Conservation (phyloP, 2,329 filamentous ascomycete species). For the Beauveria scarabaeidicola region DNA sequence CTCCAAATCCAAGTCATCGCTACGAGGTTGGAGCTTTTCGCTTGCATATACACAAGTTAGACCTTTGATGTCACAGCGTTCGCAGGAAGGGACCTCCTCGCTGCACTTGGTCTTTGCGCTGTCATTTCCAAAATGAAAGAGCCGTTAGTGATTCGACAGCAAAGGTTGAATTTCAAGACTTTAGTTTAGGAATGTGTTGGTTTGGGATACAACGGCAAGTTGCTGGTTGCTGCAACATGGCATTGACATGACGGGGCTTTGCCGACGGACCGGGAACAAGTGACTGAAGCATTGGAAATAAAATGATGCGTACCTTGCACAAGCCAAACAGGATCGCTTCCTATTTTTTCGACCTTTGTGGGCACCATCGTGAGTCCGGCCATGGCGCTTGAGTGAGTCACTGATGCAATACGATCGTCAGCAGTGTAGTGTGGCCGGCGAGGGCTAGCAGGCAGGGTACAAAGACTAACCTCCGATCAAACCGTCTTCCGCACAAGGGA, state of each 20-base stretch:
- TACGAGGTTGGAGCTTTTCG: neutral
- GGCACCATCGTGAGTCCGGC: neutral
- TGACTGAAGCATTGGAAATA: neutral
- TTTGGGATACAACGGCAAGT: no score
- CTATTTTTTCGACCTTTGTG: neutral
- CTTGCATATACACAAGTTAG: neutral
- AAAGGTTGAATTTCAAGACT: no score
- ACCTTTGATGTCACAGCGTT: neutral
- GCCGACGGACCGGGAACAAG: neutral
- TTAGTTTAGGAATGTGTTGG: no score
- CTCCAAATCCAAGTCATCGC: neutral
- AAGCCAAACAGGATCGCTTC: neutral
- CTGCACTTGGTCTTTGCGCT: neutral
- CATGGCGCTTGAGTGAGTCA: neutral
- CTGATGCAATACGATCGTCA: neutral
- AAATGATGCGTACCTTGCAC: neutral
- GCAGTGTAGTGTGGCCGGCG: neutral
- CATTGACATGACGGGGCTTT: no score
- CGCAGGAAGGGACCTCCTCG: neutral
- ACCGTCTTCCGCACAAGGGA: neutral
- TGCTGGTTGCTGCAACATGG: no score
- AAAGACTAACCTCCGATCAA: neutral
- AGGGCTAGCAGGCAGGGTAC: neutral
- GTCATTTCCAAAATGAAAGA: neutral
- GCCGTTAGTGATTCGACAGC: neutral